These are phyloP conservation scores for Climacium dendroides DNA, from an alignment of 225 moss, liverwort and hornwort species.

Conservation along the genomic window DNA sequence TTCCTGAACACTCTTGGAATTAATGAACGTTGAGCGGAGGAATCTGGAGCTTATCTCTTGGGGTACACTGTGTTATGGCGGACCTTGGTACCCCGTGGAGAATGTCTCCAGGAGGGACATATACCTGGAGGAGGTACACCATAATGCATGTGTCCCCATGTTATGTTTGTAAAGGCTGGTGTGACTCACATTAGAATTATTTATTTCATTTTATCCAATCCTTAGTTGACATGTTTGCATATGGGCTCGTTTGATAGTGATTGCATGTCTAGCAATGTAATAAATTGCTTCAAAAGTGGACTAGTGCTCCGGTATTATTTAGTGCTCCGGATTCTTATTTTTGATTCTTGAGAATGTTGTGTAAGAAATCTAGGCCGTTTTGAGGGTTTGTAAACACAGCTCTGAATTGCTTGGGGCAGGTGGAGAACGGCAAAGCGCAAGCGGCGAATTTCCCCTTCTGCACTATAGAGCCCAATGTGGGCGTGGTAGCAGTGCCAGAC, in stretches of 20 bases:
- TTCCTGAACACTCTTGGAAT: background rate
- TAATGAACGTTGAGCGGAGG: background rate
- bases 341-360: background rate
- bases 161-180: background rate
- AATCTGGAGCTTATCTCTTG: background rate
- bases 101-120: background rate
- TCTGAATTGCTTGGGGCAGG: constrained; percentile 27
- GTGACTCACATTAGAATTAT: background rate
- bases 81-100: background rate
- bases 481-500: constrained; percentile 90
- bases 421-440: constrained; percentile 93
- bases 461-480: constrained; percentile 93
- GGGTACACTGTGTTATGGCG: background rate
- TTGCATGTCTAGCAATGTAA: background rate
- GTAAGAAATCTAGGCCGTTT: background rate
- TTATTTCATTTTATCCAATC: background rate
- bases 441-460: constrained; percentile 98
- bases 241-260: background rate
- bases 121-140: background rate
- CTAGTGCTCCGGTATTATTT: background rate
- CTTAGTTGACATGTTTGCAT: background rate
- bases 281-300: background rate
- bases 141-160: background rate
- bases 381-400: background rate
- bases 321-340: background rate